Evolutionary conservation across 1,284 basidiomycete species (phyloP).

Genomic region (Heterobasidion occidentale): DNA sequence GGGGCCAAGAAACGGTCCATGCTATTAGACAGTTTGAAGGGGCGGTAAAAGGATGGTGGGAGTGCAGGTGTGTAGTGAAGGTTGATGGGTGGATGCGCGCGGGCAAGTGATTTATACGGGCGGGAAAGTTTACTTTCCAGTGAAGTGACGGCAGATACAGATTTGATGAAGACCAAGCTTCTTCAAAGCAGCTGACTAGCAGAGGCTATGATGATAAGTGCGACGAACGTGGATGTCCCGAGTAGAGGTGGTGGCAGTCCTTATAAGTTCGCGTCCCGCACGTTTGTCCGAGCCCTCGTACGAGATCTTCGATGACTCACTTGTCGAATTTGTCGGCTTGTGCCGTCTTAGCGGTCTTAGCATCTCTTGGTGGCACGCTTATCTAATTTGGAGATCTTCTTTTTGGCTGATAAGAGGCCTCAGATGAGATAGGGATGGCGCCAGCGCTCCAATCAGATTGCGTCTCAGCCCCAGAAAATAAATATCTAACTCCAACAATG

Average conservation of each 20-base stretch:
- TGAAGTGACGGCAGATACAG: not conserved
- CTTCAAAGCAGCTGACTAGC: too few relatives aligned
- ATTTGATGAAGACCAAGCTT: not conserved
- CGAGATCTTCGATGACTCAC: not conserved
- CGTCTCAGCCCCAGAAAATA: too few relatives aligned
- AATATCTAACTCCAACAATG: too few relatives aligned
- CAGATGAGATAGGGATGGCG: too few relatives aligned
- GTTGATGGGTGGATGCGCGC: not conserved
- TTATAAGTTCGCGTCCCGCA: not conserved
- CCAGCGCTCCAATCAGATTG: too few relatives aligned
- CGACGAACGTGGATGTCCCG: not conserved
- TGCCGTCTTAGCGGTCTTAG: not conserved
- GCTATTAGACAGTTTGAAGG: not conserved
- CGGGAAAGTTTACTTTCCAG: not conserved
- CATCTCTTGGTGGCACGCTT: not conserved
- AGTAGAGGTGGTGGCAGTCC: not conserved
- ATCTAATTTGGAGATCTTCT: not conserved
- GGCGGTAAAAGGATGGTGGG: not conserved
- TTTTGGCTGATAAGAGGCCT: too few relatives aligned
- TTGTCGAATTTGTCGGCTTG: not conserved
- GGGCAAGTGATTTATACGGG: not conserved
- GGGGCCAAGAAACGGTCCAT: conserved; percentile 72
- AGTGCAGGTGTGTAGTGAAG: not conserved
- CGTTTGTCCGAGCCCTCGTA: not conserved
- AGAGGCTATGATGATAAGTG: not conserved